Evolutionary conservation across 306 rosid species (phyloP), one percentile per base, ranked within the genome.

Genomic region (Malus sylvestris): DNA sequence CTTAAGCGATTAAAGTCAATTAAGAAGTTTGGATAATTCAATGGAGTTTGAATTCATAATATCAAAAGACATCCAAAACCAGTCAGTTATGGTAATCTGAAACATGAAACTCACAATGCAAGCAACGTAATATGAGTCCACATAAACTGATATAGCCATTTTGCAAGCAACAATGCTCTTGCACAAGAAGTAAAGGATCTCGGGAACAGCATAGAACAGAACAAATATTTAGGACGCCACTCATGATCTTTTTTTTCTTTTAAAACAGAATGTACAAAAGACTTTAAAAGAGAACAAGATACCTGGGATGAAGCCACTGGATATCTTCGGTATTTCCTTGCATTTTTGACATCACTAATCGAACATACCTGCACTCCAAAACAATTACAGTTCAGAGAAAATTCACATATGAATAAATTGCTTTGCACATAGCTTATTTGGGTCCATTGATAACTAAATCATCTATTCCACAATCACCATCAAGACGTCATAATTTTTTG

Each of bases 241-340:
- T 27, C 33, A 1, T 11, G 33, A 23, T 12, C 9, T 23, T 23
- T 25, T 25, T 60, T 60, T 4, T 60, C 22, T 11, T 23, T 60
- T 60, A 23, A n/a, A 23, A 2, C 25, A 46, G 27, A 8, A 25
- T 5, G 45, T 1, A 33, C 0, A 57, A 10, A 58, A 60, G 22
- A 14, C 8, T 14, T 25, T 33, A 55, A 55, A 16, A 4, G 52
- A 13, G 52, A 11, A 6, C 3, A 8, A 73, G 40, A 73, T 13
- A 95, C 99, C 97, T 92, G 25, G 97, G 93, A 71, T 95, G 96
- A 25, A 81, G 78, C 82, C 77, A 79, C 72, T 82, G 85, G 83
- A 86, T 86, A 81, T 92, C 97, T 80, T 88, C 88, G 52, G 83
- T 85, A 88, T 70, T 84, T 67, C 77, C 84, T 51, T 83, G 91